Evolutionary conservation across 805 yeast species (phyloP), one percentile per base, ranked within the genome.

Genomic region (Zygosaccharomyces lentus): DNA sequence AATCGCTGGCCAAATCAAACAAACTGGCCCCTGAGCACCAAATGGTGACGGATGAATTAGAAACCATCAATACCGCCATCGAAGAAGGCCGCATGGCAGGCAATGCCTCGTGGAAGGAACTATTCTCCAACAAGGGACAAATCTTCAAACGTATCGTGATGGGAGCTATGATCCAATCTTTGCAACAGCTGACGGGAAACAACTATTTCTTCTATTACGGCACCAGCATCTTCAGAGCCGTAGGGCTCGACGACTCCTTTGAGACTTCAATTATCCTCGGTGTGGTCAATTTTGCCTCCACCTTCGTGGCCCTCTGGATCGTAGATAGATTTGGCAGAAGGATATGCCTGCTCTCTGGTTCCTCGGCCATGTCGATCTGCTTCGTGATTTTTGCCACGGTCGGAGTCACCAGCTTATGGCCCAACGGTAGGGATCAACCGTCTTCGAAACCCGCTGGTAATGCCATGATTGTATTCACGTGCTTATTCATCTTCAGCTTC

Each of bases 151-250:
- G 74, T 55, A 67, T 73, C 8, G 41, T 71, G 17, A 70, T 78
- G 65, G 86, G 87, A 67, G 66, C 74, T 49, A 61, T 72, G 56
- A 58, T 80, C 40, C 83, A 79, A 67, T 76, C 79, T 52, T 70
- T 82, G 66, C 87, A 82, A 67, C 87, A 82, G 66, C 71, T 80
- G 56, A 77, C 82, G 43, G 86, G 86, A 72, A 71, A 73, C 65
- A 80, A 80, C 71, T 80, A 78, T 62, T 80, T 80, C 70, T 80
- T 80, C 74, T 80, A 79, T 68, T 80, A 80, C 55, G 84, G 84
- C 59, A 80, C 84, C 16, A 73, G 81, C 40, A 72, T 80, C 57
- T 80, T 80, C 72, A 62, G 75, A 54, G 76, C 84, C 53, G 82
- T 80, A 47, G 85, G 85, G 58, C 59, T 80, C 61, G 56, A 64